Base-by-base conservation (phyloP, 192 early-diverging fungal genomes). In the Chytriomyces sp. region DNA sequence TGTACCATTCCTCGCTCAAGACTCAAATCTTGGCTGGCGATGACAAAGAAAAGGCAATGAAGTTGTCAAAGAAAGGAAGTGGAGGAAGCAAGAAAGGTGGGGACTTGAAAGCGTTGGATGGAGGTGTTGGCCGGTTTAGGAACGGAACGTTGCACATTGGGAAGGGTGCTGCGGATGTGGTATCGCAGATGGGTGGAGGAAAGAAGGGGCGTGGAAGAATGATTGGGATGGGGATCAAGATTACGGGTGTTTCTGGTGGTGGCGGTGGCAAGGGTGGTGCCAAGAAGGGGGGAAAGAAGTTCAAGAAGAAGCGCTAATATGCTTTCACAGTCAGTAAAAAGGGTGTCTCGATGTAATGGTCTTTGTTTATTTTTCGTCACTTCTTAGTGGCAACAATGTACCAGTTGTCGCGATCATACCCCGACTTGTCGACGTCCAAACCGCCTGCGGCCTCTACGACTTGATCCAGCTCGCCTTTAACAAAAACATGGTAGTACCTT, bases 321-420 rank as follows among this genome's bases (percentile, higher is more conserved):
- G 20, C 57, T 59, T 35, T 35, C 2, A 35, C 28, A 35, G 28
- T 35, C 20, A 57, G 20, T 57, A 57, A 57, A 57, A 57, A 57
- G 2, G 53, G 3, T 57, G 11, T 57, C 11, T 18, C 53, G 11
- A 20, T 57, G 11, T 20, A 18, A 57, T 20, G 24, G 63, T 20
- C 24, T 64, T 20, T 28, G 20, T 28, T 26, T 64, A 28, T 26
- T 20, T 43, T 24, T 64, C 1, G 35, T 64, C 4, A 84, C 63
- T 44, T 85, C 82, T 92, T 92, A 65, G 82, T 82, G 0, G 82
- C 85, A 64, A 98, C 90, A 5, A 95, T 89, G 86, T 95, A 99
- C 90, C 94, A 95, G 81, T 99, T 99, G 81, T 99, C 97, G 26
- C 92, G 82, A 79, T 99, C 96, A 79, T 99, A 99, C 8, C 96